phyloP scores from a whole-genome alignment of 805 yeast genomes.

The Teunomyces funiuensis region DNA sequence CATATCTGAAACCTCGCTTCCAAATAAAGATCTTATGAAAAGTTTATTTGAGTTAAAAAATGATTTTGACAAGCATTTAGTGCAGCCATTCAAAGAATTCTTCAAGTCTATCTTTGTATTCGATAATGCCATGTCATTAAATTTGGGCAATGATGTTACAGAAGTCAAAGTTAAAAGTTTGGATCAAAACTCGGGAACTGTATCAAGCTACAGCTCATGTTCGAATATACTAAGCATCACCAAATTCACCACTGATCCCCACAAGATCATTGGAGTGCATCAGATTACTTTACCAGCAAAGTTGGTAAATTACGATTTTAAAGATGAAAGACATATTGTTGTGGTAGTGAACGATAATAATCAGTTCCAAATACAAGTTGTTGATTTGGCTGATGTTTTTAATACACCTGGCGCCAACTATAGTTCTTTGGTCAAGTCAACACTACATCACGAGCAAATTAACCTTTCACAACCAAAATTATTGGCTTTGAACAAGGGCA shows the following conservation, averaged over 20 bases:
- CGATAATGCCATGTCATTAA: not conserved
- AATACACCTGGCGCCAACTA: not conserved
- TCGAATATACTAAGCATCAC: not conserved
- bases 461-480: conserved; percentile 25
- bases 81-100: conserved; percentile 4
- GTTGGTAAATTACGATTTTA: conserved; percentile 11
- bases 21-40: not conserved
- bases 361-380: conserved; percentile 4
- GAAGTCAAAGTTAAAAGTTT: conserved; percentile 8
- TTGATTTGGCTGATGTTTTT: not conserved
- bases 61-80: not conserved
- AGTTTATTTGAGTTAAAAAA: conserved; percentile 3
- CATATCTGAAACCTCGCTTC: conserved; percentile 16
- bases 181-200: conserved; percentile 1
- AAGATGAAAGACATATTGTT: conserved; percentile 8
- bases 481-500: conserved; percentile 29
- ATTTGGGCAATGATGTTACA: not conserved
- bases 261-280: not conserved
- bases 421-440: conserved; percentile 1
- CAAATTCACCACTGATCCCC: not conserved
- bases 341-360: conserved; percentile 2
- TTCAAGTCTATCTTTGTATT: conserved; percentile 8
- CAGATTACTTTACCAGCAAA: not conserved
- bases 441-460: conserved; percentile 5
- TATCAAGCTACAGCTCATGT: not conserved